Evolutionary conservation across 306 rosid species (phyloP), one percentile per base, ranked within the genome.

Genomic region (Cicer arietinum): DNA sequence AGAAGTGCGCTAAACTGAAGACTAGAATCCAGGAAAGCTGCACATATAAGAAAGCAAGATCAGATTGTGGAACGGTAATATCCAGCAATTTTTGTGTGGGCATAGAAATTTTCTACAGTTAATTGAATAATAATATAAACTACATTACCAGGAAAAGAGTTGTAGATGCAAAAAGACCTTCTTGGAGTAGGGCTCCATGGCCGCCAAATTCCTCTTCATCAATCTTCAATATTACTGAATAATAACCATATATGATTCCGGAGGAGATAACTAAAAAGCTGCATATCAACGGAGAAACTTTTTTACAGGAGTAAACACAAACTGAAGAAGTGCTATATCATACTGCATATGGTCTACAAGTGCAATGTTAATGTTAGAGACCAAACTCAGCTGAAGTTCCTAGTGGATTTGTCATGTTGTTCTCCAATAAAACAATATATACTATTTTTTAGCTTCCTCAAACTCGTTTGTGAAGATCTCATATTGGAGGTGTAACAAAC

Each of bases 151-250:
- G 90, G 85, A 95, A 95, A 14, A 95, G 96, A 69, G 98, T 95
- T 71, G 82, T 39, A 40, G 99, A 95, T 41, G 99, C 99, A 52
- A 95, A 95, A 80, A 95, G 92, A 13, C 99, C 99, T 80, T 95
- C 99, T 82, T 92, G 99, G 50, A 95, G 99, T 69, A 95, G 99
- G 75, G 99, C 92, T 67, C 96, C 95, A 77, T 95, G 99, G 57
- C 99, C 99, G 3, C 99, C 99, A 75, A 87, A 89, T 68, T 95
- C 99, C 80, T 95, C 99, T 80, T 95, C 99, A 1, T 95, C 99
- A 75, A 95, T 84, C 91, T 90, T 92, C 68, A 95, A 86, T 80
- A 95, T 79, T 81, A 90, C 75, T 7, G 97, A 88, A 44, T 95
- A 95, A 73, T 95, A 95, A 67, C 98, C 89, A 61, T 92, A 92